Evolutionary conservation across 2,329 filamentous ascomycete genomes (phyloP).

Genomic region (Fusarium tupiense): DNA sequence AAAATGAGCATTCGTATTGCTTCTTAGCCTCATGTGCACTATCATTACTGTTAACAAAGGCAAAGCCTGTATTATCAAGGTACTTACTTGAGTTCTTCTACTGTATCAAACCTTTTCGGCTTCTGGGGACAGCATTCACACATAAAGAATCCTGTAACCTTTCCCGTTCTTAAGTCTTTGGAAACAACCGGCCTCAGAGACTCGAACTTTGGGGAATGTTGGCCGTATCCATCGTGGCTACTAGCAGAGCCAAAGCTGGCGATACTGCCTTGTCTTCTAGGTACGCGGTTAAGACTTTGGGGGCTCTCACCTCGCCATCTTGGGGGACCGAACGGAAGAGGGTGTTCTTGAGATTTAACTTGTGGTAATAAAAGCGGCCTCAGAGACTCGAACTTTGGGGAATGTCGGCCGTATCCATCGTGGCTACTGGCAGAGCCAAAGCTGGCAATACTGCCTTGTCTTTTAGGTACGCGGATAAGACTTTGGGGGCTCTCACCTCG

Average conservation of each 20-base stretch:
- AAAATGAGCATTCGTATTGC: not conserved
- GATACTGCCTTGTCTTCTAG: no score
- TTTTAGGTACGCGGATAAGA: not conserved
- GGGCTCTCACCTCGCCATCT: no score
- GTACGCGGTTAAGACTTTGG: no score
- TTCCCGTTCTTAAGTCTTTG: not conserved
- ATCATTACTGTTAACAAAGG: no score
- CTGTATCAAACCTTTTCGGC: not conserved
- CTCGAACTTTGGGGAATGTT: no score
- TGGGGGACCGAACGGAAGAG: no score
- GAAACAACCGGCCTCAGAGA: no score
- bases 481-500: not conserved
- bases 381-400: no score
- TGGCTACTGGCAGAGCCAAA: not conserved
- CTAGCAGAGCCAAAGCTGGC: no score
- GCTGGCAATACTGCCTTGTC: rapidly evolving
- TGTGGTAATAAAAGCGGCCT: not conserved
- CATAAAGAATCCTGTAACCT: rapidly evolving
- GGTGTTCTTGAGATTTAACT: not conserved
- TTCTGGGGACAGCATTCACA: not conserved
- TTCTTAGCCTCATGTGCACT: not conserved
- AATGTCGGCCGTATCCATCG: not conserved
- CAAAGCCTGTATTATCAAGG: no score
- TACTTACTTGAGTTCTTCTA: not conserved
- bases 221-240: no score